phyloP scores from a whole-genome alignment of 768 basidiomycete species.

The Leucocoprinus leucothites region DNA sequence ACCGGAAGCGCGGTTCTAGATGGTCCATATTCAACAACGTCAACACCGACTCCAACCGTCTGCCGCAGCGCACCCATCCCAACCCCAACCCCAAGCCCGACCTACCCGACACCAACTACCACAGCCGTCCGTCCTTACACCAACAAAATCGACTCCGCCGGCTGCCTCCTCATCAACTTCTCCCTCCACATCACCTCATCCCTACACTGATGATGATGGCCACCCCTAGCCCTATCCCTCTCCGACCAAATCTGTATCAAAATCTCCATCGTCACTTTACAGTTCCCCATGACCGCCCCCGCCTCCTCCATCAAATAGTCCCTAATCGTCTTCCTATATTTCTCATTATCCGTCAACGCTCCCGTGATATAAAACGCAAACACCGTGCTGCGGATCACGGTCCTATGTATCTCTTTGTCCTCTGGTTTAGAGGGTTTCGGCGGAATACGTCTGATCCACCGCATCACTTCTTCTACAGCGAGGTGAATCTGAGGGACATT shows the following conservation, averaged over 20 bases:
- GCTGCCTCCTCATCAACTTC: conserved; percentile 38
- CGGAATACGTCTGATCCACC: conserved; percentile 38
- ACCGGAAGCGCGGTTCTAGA: too few species aligned
- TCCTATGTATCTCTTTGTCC: conserved; percentile 33
- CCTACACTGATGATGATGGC: background rate
- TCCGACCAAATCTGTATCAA: conserved; percentile 58
- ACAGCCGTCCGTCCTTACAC: conserved; percentile 19
- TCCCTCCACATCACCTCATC: conserved; percentile 52
- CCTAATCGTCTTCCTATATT: conserved; percentile 40
- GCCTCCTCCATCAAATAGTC: conserved; percentile 45
- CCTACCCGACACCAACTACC: too few species aligned
- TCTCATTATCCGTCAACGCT: conserved; percentile 53
- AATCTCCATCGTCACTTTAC: conserved; percentile 47
- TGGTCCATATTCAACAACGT: too few species aligned
- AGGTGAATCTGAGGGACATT: conserved; percentile 58
- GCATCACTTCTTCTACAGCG: conserved; percentile 52
- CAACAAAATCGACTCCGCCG: conserved; percentile 44
- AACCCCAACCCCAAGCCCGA: too few species aligned
- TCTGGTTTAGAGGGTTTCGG: conserved; percentile 20
- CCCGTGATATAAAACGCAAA: conserved; percentile 76
- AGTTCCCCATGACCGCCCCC: conserved; percentile 62
- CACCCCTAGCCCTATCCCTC: conserved; percentile 21
- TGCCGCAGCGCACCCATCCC: too few species aligned
- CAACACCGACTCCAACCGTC: too few species aligned
- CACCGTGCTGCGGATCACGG: conserved; percentile 74